A percentile compares a stretch with the other conserved stretches of the same genome.
Evolutionary conservation across 2,329 filamentous ascomycete species (phyloP).

Genomic region (Sporothrix brasiliensis): DNA sequence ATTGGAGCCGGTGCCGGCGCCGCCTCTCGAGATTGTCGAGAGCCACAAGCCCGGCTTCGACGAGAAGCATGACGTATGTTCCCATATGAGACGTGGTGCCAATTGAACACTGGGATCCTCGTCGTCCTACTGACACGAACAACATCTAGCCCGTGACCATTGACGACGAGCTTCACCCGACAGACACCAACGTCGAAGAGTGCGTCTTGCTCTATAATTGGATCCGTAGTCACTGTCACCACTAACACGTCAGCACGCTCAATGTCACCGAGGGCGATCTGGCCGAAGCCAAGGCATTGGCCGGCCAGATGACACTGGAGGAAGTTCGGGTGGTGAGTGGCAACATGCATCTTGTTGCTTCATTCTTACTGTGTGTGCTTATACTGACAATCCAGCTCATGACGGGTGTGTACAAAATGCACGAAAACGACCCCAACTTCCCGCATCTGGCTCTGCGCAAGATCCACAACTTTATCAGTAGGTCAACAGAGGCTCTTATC

Average conservation of each 20-base stretch:
- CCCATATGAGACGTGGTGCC: not conserved
- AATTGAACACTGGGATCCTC: not conserved
- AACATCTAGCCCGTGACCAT: not conserved
- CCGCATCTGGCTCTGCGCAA: slow-evolving; percentile 47
- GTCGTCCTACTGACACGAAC: not conserved
- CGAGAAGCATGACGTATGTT: slow-evolving; percentile 15
- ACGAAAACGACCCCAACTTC: slow-evolving; percentile 54
- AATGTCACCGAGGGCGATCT: slow-evolving; percentile 35
- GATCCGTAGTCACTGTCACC: not conserved
- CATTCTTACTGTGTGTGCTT: no score
- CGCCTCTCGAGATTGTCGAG: not conserved
- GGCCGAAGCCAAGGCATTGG: slow-evolving; percentile 33
- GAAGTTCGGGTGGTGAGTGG: slow-evolving; percentile 32
- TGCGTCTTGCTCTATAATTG: not conserved
- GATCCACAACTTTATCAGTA: slow-evolving; percentile 47
- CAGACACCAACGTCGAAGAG: slow-evolving; percentile 14
- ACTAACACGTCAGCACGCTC: slow-evolving; percentile 25
- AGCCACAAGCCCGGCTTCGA: slow-evolving; percentile 3
- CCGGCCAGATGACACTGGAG: slow-evolving; percentile 33
- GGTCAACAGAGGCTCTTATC: not conserved
- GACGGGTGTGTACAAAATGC: slow-evolving; percentile 39
- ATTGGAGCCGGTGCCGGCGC: not conserved
- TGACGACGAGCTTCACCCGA: not conserved
- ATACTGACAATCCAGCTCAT: slow-evolving; percentile 13
- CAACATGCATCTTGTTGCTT: not conserved